Conservation (phyloP, 495 filamentous ascomycete species). For the Delitschia confertaspora region DNA sequence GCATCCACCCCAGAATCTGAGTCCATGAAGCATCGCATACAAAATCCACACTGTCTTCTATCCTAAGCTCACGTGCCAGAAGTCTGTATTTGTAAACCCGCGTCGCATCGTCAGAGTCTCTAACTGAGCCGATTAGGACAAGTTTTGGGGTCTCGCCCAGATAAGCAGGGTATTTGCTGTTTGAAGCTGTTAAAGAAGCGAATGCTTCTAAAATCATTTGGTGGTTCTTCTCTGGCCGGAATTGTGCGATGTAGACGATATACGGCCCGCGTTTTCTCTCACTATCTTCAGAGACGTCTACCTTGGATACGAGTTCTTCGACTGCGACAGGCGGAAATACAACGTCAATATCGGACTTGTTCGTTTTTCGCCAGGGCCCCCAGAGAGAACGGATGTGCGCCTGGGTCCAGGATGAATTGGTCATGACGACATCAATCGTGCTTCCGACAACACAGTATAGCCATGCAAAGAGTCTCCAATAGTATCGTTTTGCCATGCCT, state of each 20-base stretch:
- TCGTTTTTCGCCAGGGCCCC: slow-evolving; percentile 46
- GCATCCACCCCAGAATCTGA: slow-evolving; percentile 68
- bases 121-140: slow-evolving; percentile 78
- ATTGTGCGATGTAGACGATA: slow-evolving; percentile 90
- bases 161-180: slow-evolving; percentile 12
- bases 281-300: slow-evolving; percentile 57
- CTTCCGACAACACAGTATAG: slow-evolving; percentile 74
- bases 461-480: slow-evolving; percentile 78
- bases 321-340: slow-evolving; percentile 92
- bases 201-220: slow-evolving; percentile 75
- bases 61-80: slow-evolving; percentile 75
- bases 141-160: slow-evolving; percentile 45
- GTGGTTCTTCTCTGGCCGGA: slow-evolving; percentile 96
- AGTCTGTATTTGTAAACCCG: slow-evolving; percentile 86
- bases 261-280: slow-evolving; percentile 58
- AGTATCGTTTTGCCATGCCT: slow-evolving; percentile 60
- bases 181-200: slow-evolving; percentile 32
- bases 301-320: slow-evolving; percentile 60
- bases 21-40: slow-evolving; percentile 82
- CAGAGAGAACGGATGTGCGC: slow-evolving; percentile 73
- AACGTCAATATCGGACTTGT: slow-evolving; percentile 47
- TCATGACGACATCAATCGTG: slow-evolving; percentile 86
- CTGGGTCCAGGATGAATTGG: slow-evolving; percentile 91
- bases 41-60: slow-evolving; percentile 74
- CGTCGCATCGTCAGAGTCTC: slow-evolving; percentile 72